Conservation (phyloP, 345 rosid species). For the Brassica juncea region DNA sequence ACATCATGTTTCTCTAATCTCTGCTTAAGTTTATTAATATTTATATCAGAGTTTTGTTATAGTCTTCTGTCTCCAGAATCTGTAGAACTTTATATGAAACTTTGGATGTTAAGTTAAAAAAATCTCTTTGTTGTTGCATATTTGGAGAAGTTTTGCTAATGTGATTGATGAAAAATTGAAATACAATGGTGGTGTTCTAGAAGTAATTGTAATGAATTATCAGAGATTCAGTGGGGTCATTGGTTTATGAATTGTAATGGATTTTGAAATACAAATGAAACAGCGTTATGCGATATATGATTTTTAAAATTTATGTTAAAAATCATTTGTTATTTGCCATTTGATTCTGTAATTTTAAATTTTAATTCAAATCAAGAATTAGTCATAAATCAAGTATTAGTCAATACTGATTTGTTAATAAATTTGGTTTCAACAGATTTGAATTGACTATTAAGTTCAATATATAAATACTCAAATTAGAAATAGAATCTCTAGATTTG, state of each 20-base stretch:
- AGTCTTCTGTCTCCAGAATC: not conserved
- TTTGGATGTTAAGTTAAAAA: not conserved
- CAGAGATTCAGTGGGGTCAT: not conserved
- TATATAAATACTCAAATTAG: not conserved
- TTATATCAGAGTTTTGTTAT: slow-evolving; percentile 4
- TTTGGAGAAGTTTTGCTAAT: not conserved
- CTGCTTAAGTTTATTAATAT: slow-evolving; percentile 8
- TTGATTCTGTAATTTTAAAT: too few species aligned
- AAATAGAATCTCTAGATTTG: not conserved
- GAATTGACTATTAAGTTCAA: not conserved
- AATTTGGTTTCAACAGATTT: not conserved
- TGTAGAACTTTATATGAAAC: not conserved
- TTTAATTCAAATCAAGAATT: too few species aligned
- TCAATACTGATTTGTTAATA: not conserved
- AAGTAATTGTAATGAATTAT: not conserved
- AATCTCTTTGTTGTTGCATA: not conserved
- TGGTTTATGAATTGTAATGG: not conserved
- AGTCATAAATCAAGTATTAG: too few species aligned
- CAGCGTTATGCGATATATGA: not conserved
- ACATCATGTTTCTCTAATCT: slow-evolving; percentile 5
- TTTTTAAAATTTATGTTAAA: not conserved
- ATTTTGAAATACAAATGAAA: not conserved
- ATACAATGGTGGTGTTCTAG: not conserved
- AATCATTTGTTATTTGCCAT: not conserved
- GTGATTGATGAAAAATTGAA: not conserved